Evolutionary conservation across 78 protist genomes (phyloP).

Genomic region (Pigoraptor vietnamica): DNA sequence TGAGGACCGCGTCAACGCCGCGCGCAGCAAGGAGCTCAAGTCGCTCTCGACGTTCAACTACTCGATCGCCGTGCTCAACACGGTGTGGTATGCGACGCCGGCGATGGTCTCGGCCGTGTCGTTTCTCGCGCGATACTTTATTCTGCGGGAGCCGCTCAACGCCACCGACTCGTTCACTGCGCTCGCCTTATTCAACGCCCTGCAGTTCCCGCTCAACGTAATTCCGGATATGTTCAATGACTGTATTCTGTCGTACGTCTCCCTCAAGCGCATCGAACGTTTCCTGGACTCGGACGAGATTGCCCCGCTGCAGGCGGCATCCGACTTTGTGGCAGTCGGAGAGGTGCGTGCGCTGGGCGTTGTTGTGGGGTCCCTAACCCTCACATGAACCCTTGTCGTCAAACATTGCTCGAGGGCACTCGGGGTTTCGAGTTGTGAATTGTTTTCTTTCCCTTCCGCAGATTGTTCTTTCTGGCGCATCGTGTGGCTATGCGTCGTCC

Average conservation of each 20-base stretch:
- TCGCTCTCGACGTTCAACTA: slow-evolving; percentile 4
- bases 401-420: too few species aligned
- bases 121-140: slow-evolving; percentile 33
- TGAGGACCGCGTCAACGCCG: slow-evolving; percentile 14
- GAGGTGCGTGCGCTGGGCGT: background rate
- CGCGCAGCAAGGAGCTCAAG: slow-evolving; percentile 26
- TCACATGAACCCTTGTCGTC: too few species aligned
- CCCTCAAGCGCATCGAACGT: slow-evolving; percentile 53
- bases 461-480: background rate
- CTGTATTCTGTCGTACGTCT: slow-evolving; percentile 58
- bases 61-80: slow-evolving; percentile 23
- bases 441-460: background rate
- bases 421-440: too few species aligned
- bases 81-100: slow-evolving; percentile 51
- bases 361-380: background rate
- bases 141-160: slow-evolving; percentile 46
- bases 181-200: slow-evolving; percentile 67
- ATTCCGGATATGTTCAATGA: slow-evolving; percentile 55
- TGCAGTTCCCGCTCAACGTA: slow-evolving; percentile 79
- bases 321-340: background rate
- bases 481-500: background rate
- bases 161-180: slow-evolving; percentile 71
- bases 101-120: slow-evolving; percentile 49
- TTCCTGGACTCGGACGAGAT: slow-evolving; percentile 40
- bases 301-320: background rate